phyloP scores from a whole-genome alignment of 176 grass and related monocot species.

The Zoysia japonica region DNA sequence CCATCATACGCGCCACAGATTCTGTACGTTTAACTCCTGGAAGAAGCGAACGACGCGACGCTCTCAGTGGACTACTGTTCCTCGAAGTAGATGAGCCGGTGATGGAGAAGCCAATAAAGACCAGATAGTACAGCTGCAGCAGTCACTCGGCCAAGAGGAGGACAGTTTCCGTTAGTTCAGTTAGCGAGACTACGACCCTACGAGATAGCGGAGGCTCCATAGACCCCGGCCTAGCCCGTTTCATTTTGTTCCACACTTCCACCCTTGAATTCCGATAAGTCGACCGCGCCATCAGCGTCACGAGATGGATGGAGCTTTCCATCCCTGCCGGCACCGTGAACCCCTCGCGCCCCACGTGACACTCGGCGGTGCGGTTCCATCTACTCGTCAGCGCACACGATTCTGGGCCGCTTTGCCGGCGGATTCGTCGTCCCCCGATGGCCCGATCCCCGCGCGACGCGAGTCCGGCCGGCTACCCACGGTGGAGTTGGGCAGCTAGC shows the following conservation, averaged over 20 bases:
- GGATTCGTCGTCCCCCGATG: background rate
- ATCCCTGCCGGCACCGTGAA: constrained; percentile 18
- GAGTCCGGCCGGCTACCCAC: too few species aligned
- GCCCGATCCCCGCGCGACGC: background rate
- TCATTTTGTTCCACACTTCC: background rate
- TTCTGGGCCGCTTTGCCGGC: constrained; percentile 5
- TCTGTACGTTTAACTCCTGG: background rate
- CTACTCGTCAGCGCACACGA: background rate
- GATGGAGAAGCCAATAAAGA: too few species aligned
- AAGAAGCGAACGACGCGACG: too few species aligned
- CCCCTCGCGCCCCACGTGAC: background rate
- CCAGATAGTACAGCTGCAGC: too few species aligned
- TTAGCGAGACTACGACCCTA: constrained; percentile 29
- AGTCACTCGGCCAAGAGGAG: too few species aligned
- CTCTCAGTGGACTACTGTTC: too few species aligned
- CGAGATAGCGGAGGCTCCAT: background rate
- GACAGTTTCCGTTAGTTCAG: constrained; percentile 11
- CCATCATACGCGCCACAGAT: background rate
- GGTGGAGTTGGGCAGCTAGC: too few species aligned
- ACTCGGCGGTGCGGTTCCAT: background rate
- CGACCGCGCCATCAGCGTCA: background rate
- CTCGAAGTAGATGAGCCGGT: too few species aligned
- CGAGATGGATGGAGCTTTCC: background rate
- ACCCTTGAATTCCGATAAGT: constrained; percentile 6
- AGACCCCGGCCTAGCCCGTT: background rate